Evolutionary conservation across 2,329 filamentous ascomycete species (phyloP).

Genomic region (Apiospora phragmitis): DNA sequence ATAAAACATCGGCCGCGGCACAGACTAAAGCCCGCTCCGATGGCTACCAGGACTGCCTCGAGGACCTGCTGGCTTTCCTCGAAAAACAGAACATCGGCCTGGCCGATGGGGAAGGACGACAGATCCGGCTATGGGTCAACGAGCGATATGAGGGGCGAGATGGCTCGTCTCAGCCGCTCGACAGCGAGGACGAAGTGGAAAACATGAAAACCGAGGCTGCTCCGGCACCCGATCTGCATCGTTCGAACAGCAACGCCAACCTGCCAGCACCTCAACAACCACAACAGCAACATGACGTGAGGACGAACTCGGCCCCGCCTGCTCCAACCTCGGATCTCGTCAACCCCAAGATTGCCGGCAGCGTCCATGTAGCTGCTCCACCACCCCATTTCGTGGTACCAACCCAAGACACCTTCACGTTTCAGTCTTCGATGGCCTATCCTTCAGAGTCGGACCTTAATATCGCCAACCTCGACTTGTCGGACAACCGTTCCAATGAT

Average conservation of each 20-base stretch:
- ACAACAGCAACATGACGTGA: conserved; percentile 33
- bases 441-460: conserved; percentile 60
- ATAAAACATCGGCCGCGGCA: conserved; percentile 83
- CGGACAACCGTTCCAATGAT: conserved; percentile 48
- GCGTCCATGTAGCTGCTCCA: conserved; percentile 19
- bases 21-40: conserved; percentile 74
- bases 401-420: conserved; percentile 65
- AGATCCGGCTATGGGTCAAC: conserved; percentile 63
- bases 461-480: conserved; percentile 61
- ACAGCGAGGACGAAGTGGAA: conserved; percentile 70
- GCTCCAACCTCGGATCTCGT: conserved; percentile 16
- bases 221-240: conserved; percentile 59
- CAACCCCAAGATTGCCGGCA: conserved; percentile 16
- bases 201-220: conserved; percentile 54
- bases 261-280: conserved; percentile 22
- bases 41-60: conserved; percentile 91
- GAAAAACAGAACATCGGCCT: conserved; percentile 80
- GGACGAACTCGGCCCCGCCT: conserved; percentile 38
- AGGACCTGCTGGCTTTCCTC: conserved; percentile 83
- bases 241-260: conserved; percentile 39
- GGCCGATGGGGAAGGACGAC: conserved; percentile 74
- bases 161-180: conserved; percentile 51
- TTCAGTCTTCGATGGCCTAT: conserved; percentile 64
- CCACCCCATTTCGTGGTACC: conserved; percentile 48
- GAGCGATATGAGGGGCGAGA: conserved; percentile 69